Evolutionary conservation across 2,329 filamentous ascomycete species (phyloP), one percentile per base, ranked within the genome.

Genomic region (Fusarium succisae): DNA sequence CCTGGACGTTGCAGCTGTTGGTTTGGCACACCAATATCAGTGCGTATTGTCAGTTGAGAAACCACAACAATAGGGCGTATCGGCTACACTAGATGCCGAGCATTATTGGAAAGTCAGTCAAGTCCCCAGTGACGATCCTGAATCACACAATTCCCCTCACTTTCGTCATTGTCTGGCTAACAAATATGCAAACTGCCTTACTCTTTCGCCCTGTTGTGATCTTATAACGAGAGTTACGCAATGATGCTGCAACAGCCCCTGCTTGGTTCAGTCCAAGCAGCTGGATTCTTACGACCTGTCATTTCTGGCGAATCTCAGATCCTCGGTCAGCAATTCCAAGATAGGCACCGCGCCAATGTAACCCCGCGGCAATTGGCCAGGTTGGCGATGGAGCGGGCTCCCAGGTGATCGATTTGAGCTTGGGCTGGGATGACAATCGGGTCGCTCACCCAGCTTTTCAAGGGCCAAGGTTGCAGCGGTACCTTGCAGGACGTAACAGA

Each of bases 1-100:
- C 70, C 70, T 71, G 61, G 70, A 47, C 62, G 44, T 54, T 67
- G 53, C 57, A 74, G 67, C 48, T 50, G 66, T 58, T 51, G 57
- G 70, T 71, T 67, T 73, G 66, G 57, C 70, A 73, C 70, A 74
- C 70, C 66, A 74, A 51, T 17, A 30, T 58, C 47, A 70, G 43
- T 47, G 61, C 39, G 24, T 35, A 37, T 20, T 38, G 32, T 28
- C 26, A 50, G 37, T 45, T 50, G 22, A 48, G 35, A 41, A 35
- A 45, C 37, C 28, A 35, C 43, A 43, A 22, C 54, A 63, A 32
- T 35, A 35, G 3, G 43, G 32, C n/a, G 9, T 15, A 24, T 32
- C 8, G 22, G 17, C 41, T 43, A 15, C 26, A 39, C 14, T 38
- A n/a, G 18, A 28, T n/a, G 5, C 32, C 17, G 37, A 30, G 22